A percentile compares a stretch with the other conserved stretches of the same genome.
Evolutionary conservation across 2,329 filamentous ascomycete species (phyloP).

Genomic region (Coniochaeta sp.): DNA sequence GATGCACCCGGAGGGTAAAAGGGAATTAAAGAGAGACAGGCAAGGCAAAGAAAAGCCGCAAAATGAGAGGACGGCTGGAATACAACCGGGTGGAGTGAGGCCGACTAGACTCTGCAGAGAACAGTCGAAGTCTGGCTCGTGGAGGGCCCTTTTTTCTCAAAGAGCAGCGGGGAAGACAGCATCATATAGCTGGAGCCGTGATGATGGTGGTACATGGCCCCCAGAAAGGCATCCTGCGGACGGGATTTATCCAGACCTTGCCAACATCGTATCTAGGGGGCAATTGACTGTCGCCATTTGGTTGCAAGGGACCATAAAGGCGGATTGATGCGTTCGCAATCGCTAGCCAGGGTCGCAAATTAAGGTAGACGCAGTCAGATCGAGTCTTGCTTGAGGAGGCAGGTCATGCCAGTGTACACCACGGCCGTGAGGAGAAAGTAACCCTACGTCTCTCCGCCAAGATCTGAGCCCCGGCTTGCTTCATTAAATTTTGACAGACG

Average conservation of each 20-base stretch:
- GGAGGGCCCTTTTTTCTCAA: not conserved
- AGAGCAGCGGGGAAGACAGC: not conserved
- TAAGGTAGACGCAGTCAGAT: conserved; percentile 6
- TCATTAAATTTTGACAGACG: not conserved
- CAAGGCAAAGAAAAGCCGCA: not conserved
- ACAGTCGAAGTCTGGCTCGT: not conserved
- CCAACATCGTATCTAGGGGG: not conserved
- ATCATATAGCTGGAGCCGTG: not conserved
- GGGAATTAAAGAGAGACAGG: not conserved
- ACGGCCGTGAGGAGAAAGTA: conserved; percentile 1
- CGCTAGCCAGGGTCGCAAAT: no score
- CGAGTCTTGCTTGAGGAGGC: conserved; percentile 17
- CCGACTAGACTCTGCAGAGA: not conserved
- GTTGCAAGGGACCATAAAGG: not conserved
- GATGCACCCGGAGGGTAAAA: not conserved
- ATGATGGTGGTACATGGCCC: not conserved
- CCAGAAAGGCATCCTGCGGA: not conserved
- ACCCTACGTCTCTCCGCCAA: conserved; percentile 1
- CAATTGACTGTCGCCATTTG: not conserved
- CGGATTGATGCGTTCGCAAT: not conserved
- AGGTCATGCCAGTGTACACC: conserved; percentile 10
- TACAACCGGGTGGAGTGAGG: not conserved
- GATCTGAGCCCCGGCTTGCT: not conserved
- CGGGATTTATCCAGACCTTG: not conserved
- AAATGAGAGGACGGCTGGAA: not conserved